phyloP scores from a whole-genome alignment of 495 filamentous ascomycete species.

The Xylaria telfairii region DNA sequence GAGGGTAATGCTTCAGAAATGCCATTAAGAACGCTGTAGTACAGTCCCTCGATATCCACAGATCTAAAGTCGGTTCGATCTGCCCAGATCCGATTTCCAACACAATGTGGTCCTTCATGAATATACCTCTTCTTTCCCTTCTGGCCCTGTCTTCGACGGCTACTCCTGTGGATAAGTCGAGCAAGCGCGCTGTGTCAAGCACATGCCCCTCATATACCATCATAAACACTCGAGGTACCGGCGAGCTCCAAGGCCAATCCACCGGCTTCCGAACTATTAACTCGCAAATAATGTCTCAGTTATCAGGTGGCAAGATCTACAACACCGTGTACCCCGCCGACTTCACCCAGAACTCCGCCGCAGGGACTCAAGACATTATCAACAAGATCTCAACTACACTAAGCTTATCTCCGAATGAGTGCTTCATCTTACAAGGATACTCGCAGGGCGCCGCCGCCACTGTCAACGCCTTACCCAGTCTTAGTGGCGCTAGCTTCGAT shows the following conservation, averaged over 20 bases:
- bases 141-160: slow-evolving; percentile 3
- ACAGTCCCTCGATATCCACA: background rate
- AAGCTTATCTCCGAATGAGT: slow-evolving; percentile 1
- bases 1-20: background rate
- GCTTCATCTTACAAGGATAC: slow-evolving; percentile 21
- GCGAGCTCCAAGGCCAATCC: slow-evolving; percentile 13
- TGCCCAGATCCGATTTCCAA: background rate
- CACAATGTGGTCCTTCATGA: slow-evolving; percentile 9
- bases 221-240: slow-evolving; percentile 17
- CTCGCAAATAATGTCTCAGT: slow-evolving; percentile 12
- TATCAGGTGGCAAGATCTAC: slow-evolving; percentile 17
- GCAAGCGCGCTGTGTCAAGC: slow-evolving; percentile 8
- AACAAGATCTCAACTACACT: slow-evolving; percentile 1
- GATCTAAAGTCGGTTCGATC: background rate
- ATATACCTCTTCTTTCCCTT: background rate
- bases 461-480: background rate
- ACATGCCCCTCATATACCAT: slow-evolving; percentile 17
- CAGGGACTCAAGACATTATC: slow-evolving; percentile 16
- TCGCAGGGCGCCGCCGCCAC: slow-evolving; percentile 17
- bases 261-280: slow-evolving; percentile 17
- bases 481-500: slow-evolving; percentile 3
- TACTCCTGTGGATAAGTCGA: background rate
- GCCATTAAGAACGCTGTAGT: background rate
- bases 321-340: slow-evolving; percentile 15
- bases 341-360: background rate